These are phyloP conservation scores for Botrytis sinoallii DNA, from an alignment of 2,329 filamentous ascomycete species.

Conservation along the genomic window DNA sequence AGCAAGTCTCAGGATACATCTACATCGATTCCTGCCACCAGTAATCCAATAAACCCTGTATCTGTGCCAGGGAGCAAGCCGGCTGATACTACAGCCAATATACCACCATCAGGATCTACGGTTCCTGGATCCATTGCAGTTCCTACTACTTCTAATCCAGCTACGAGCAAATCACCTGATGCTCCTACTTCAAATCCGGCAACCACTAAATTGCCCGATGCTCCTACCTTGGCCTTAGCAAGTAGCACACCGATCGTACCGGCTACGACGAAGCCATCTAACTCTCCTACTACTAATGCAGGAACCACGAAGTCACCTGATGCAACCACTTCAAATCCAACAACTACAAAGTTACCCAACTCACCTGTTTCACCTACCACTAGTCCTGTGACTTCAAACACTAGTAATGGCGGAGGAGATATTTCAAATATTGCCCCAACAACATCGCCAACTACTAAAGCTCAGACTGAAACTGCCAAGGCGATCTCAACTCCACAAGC, in stretches of 20 bases:
- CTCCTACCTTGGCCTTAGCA: neutral
- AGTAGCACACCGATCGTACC: neutral
- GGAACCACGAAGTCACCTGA: neutral
- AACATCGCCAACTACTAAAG: neutral
- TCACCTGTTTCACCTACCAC: neutral
- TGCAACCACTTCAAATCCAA: neutral
- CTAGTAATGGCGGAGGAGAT: neutral
- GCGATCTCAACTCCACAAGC: slow-evolving; percentile 3
- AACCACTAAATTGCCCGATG: neutral
- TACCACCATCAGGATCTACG: neutral
- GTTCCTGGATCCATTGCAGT: neutral
- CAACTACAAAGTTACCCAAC: neutral
- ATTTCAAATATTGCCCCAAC: neutral
- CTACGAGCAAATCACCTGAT: neutral
- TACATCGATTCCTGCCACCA: neutral
- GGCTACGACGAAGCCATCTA: neutral
- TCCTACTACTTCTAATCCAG: neutral
- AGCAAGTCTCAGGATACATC: neutral
- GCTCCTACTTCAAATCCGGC: neutral
- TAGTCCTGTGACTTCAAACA: neutral
- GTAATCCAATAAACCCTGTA: neutral
- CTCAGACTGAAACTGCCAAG: neutral
- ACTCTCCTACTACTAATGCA: neutral
- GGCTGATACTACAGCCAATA: neutral
- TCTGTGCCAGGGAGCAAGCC: neutral